A percentile compares a stretch with the other conserved stretches of the same genome.
phyloP scores from a whole-genome alignment of 1,139 yeast genomes.

The Pichia sp. region DNA sequence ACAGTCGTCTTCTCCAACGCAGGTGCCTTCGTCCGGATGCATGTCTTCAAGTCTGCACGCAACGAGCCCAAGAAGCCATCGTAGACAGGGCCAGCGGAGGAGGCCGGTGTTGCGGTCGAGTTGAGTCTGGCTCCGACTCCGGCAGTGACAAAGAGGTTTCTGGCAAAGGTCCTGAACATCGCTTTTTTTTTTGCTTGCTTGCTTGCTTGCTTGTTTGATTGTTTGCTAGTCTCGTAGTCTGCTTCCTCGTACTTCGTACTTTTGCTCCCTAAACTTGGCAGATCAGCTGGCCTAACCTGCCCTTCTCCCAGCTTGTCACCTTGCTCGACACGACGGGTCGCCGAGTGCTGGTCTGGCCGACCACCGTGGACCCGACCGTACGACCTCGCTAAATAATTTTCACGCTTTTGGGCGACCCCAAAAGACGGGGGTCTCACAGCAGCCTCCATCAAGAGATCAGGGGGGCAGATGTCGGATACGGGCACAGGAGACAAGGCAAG shows the following conservation, averaged over 20 bases:
- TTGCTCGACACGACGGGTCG: neutral
- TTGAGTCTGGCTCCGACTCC: constrained; percentile 6
- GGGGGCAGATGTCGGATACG: neutral
- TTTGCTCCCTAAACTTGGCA: too few relatives aligned
- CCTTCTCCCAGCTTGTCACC: neutral
- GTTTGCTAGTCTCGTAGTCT: neutral
- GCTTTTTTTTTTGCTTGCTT: neutral
- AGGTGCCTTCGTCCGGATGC: constrained; percentile 45
- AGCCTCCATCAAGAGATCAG: neutral
- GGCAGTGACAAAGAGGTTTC: neutral
- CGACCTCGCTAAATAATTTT: neutral
- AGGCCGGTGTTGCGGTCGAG: neutral
- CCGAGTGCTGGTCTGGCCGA: too few relatives aligned
- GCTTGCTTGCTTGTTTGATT: too few relatives aligned
- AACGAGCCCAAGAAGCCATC: constrained; percentile 34
- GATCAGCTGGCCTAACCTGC: too few relatives aligned
- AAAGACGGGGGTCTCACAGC: neutral
- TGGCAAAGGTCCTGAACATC: neutral
- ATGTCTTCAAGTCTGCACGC: constrained; percentile 45
- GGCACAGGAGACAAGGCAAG: neutral
- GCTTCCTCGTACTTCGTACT: too few relatives aligned
- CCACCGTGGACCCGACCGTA: neutral
- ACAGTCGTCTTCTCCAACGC: constrained; percentile 48
- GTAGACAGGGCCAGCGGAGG: constrained; percentile 29
- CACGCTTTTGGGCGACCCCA: neutral